Percentiles rank a stretch among this genome's conserved stretches.
These are phyloP conservation scores for Pythium myriotylum DNA, from an alignment of 352 stramenopile species.

Conservation along the genomic window DNA sequence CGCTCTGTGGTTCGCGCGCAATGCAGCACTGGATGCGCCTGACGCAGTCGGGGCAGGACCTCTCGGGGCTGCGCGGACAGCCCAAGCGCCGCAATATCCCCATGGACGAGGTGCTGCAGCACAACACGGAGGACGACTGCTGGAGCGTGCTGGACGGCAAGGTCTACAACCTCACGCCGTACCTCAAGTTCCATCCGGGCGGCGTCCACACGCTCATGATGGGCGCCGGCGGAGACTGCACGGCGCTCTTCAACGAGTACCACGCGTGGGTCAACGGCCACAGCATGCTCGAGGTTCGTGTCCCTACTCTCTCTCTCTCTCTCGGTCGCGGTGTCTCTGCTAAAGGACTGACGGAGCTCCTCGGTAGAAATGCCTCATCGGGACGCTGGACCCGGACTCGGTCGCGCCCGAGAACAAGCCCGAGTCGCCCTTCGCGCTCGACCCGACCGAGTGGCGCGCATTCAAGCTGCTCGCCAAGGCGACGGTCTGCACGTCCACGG, in stretches of 20 bases:
- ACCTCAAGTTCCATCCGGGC: conserved; percentile 98
- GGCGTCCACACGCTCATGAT: conserved; percentile 92
- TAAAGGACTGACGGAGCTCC: no score
- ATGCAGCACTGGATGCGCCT: conserved; percentile 93
- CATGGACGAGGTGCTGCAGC: conserved; percentile 83
- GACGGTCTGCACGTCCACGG: conserved; percentile 51
- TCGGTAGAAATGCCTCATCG: conserved; percentile 76
- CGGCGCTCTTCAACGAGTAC: conserved; percentile 96
- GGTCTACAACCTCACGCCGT: conserved; percentile 96
- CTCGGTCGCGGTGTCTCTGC: background rate
- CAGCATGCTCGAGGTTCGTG: conserved; percentile 76
- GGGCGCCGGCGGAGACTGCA: conserved; percentile 93
- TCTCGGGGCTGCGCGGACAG: conserved; percentile 73
- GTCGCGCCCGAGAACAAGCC: conserved; percentile 35
- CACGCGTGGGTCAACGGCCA: conserved; percentile 95
- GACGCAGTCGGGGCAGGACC: conserved; percentile 78
- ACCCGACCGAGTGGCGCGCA: conserved; percentile 62
- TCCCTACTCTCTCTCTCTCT: background rate
- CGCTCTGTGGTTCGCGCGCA: background rate
- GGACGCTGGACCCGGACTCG: conserved; percentile 60
- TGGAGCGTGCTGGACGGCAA: conserved; percentile 92
- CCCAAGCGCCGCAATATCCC: conserved; percentile 66
- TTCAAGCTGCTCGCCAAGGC: conserved; percentile 68
- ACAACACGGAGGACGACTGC: conserved; percentile 91
- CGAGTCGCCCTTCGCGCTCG: conserved; percentile 47